These are phyloP conservation scores for Thamnidium elegans DNA, from an alignment of 192 early-diverging fungal genomes.

Conservation along the genomic window DNA sequence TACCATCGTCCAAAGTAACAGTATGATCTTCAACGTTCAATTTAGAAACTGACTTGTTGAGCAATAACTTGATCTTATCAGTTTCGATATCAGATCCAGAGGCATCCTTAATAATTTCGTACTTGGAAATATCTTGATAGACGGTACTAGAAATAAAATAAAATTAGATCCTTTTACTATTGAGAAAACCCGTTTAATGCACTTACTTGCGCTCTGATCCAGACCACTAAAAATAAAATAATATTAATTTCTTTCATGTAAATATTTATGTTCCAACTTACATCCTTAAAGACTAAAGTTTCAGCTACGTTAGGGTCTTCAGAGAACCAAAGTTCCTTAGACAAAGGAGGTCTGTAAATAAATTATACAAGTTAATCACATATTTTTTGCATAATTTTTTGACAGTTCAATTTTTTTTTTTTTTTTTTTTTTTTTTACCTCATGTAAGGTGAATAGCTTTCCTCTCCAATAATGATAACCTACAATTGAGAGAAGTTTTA, in stretches of 20 bases:
- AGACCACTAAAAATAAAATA: constrained; percentile 41
- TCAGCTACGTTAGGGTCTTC: constrained; percentile 36
- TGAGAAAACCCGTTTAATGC: neutral
- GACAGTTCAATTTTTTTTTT: neutral
- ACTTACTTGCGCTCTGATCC: constrained; percentile 50
- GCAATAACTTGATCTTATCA: constrained; percentile 45
- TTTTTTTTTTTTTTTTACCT: constrained; percentile 25
- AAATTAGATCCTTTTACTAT: neutral
- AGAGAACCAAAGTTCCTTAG: constrained; percentile 67
- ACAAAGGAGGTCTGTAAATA: constrained; percentile 48
- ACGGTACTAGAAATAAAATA: constrained; percentile 24
- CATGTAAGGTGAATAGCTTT: constrained; percentile 55
- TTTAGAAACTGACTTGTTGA: constrained; percentile 41
- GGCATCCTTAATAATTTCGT: constrained; percentile 39
- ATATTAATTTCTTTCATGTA: neutral
- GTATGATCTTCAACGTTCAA: constrained; percentile 51
- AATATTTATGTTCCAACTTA: constrained; percentile 6
- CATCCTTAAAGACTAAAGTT: constrained; percentile 52
- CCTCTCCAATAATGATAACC: constrained; percentile 57
- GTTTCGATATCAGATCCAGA: constrained; percentile 39
- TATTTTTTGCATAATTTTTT: neutral
- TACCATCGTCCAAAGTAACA: constrained; percentile 50
- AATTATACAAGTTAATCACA: neutral
- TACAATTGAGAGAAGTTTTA: constrained; percentile 13
- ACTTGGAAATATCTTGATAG: constrained; percentile 42